phyloP scores from a whole-genome alignment of 495 filamentous ascomycete genomes.

The Aspergillus bridgeri region DNA sequence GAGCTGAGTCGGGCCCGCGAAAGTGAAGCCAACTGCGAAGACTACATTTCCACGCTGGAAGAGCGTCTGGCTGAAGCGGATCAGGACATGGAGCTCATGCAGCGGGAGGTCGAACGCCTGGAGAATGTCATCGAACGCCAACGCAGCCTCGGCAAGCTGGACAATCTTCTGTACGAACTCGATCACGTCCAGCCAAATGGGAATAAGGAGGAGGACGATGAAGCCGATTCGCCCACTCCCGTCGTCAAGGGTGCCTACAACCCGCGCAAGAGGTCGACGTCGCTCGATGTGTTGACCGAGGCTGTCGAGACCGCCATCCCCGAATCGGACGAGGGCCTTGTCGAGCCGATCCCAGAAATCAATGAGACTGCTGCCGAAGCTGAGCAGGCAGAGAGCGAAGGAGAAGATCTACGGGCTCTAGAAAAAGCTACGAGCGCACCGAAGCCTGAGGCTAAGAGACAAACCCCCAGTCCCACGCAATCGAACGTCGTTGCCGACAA shows the following conservation, averaged over 20 bases:
- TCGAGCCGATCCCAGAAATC: constrained; percentile 45
- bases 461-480: constrained; percentile 67
- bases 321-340: constrained; percentile 49
- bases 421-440: constrained; percentile 31
- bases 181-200: constrained; percentile 73
- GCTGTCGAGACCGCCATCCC: constrained; percentile 52
- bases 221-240: constrained; percentile 16
- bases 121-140: constrained; percentile 96
- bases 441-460: constrained; percentile 19
- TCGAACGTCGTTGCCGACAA: constrained; percentile 87
- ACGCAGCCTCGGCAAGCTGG: constrained; percentile 88
- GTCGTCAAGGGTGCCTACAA: constrained; percentile 19
- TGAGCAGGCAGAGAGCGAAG: constrained; percentile 21
- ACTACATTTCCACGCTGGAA: constrained; percentile 96
- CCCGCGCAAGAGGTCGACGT: constrained; percentile 34
- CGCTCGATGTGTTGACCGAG: constrained; percentile 47
- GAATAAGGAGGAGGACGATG: constrained; percentile 33
- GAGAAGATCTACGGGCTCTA: constrained; percentile 33
- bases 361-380: constrained; percentile 23
- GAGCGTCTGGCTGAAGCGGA: constrained; percentile 94
- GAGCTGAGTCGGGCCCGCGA: constrained; percentile 88
- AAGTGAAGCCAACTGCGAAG: constrained; percentile 82
- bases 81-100: constrained; percentile 94
- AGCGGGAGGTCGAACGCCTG: constrained; percentile 88
- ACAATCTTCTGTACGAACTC: constrained; percentile 85